A percentile compares a stretch with the other conserved stretches of the same genome.
Evolutionary conservation across 176 grass and related monocot genomes (phyloP).

Genomic region (Rhynchospora tenuis): DNA sequence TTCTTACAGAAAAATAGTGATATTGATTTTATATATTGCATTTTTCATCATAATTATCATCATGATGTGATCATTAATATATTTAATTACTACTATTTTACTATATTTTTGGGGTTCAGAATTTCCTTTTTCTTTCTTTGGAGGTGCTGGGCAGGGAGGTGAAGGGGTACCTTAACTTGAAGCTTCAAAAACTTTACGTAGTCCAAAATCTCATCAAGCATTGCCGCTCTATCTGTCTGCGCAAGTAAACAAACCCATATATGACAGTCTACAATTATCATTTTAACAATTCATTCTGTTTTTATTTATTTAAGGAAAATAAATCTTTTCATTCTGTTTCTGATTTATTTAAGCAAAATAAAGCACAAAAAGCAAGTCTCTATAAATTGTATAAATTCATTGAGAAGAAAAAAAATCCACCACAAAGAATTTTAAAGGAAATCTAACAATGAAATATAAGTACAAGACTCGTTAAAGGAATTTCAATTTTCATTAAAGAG

Average conservation of each 20-base stretch:
- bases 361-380: background rate
- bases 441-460: background rate
- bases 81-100: background rate
- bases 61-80: background rate
- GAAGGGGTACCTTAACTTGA: conserved; percentile 80
- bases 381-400: conserved; percentile 3
- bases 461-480: background rate
- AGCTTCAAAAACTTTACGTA: conserved; percentile 98
- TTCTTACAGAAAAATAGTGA: background rate
- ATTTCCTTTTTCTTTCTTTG: background rate
- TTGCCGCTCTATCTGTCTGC: conserved; percentile 98
- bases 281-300: background rate
- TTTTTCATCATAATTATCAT: background rate
- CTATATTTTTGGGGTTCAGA: background rate
- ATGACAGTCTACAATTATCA: background rate
- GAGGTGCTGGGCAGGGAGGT: background rate
- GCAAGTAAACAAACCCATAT: conserved; percentile 33
- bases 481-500: background rate
- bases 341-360: background rate
- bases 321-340: background rate
- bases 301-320: background rate
- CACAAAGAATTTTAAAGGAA: background rate
- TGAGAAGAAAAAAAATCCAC: background rate
- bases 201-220: conserved; percentile 98
- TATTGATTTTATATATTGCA: background rate